Conservation (phyloP, 495 filamentous ascomycete genomes). For the Thermochaetoides thermophila region DNA sequence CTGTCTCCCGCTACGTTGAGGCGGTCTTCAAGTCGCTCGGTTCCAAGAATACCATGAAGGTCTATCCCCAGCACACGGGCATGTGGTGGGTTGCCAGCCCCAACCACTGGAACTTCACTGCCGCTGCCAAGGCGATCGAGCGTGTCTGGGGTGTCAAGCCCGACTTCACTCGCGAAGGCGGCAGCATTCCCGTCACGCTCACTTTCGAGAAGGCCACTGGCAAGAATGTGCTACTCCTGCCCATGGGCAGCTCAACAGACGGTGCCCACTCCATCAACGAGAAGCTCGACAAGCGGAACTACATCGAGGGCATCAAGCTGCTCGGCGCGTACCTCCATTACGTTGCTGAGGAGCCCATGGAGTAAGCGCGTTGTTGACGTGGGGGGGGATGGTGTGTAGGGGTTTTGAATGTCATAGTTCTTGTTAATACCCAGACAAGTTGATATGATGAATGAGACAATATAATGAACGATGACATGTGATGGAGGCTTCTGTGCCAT, state of each 20-base stretch:
- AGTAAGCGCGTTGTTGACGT: no score
- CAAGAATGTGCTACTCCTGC: slow-evolving; percentile 90
- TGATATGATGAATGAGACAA: neutral
- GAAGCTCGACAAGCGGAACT: slow-evolving; percentile 93
- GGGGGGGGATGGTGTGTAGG: no score
- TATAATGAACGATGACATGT: no score
- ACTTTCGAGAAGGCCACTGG: slow-evolving; percentile 97
- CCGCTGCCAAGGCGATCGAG: slow-evolving; percentile 83
- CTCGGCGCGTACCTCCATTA: slow-evolving; percentile 94
- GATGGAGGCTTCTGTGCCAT: no score
- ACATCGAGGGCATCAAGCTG: slow-evolving; percentile 95
- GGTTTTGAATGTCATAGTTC: no score
- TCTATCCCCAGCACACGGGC: slow-evolving; percentile 68
- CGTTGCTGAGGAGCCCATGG: slow-evolving; percentile 72
- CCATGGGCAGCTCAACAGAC: slow-evolving; percentile 95
- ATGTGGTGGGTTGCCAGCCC: slow-evolving; percentile 98
- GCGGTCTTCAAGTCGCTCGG: slow-evolving; percentile 65
- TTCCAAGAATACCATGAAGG: slow-evolving; percentile 80
- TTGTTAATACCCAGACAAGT: no score
- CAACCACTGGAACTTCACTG: slow-evolving; percentile 96
- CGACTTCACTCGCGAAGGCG: slow-evolving; percentile 92
- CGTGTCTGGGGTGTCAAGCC: slow-evolving; percentile 84
- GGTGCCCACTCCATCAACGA: slow-evolving; percentile 96
- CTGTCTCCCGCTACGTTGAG: slow-evolving; percentile 67
- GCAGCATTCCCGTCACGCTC: slow-evolving; percentile 90